A percentile compares a stretch with the other conserved stretches of the same genome.
phyloP scores from a whole-genome alignment of 2,329 filamentous ascomycete species.

The Venturiaceae sp. region DNA sequence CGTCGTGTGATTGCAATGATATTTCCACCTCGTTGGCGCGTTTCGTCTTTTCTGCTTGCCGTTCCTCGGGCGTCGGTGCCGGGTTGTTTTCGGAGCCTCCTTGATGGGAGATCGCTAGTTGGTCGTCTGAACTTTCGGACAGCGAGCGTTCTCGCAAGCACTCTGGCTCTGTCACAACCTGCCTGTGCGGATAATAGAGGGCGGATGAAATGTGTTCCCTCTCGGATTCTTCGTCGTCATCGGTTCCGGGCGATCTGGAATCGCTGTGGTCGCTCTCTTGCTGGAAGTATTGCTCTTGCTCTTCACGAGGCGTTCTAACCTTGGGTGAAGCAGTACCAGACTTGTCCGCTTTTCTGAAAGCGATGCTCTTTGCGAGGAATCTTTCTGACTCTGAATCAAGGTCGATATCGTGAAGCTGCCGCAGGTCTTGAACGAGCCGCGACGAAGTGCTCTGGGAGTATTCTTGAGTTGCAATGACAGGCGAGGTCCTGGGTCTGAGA shows the following conservation, averaged over 20 bases:
- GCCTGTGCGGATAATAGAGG: conserved; percentile 69
- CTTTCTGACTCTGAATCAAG: conserved; percentile 2
- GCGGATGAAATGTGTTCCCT: conserved; percentile 84
- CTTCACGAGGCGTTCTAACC: conserved; percentile 10
- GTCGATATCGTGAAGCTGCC: conserved; percentile 2
- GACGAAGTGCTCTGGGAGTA: conserved; percentile 3
- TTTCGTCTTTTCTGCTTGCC: conserved; percentile 9
- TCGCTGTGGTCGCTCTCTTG: conserved; percentile 5
- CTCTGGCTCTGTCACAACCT: conserved; percentile 29
- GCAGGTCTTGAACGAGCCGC: conserved; percentile 3
- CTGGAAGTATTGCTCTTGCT: conserved; percentile 8
- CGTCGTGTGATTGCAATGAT: conserved; percentile 49
- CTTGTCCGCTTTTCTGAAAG: background rate
- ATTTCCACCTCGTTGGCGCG: conserved; percentile 49
- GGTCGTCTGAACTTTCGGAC: background rate
- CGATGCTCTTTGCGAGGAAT: background rate
- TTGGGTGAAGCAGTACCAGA: conserved; percentile 6
- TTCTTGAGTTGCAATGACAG: background rate
- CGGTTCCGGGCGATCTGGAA: conserved; percentile 11
- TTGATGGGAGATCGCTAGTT: background rate
- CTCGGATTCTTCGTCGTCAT: conserved; percentile 55
- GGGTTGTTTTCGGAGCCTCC: background rate
- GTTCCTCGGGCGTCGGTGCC: background rate
- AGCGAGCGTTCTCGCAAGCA: background rate
- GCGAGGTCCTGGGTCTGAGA: background rate